phyloP scores from a whole-genome alignment of 2,329 filamentous ascomycete genomes.

The Aspergillus niger region DNA sequence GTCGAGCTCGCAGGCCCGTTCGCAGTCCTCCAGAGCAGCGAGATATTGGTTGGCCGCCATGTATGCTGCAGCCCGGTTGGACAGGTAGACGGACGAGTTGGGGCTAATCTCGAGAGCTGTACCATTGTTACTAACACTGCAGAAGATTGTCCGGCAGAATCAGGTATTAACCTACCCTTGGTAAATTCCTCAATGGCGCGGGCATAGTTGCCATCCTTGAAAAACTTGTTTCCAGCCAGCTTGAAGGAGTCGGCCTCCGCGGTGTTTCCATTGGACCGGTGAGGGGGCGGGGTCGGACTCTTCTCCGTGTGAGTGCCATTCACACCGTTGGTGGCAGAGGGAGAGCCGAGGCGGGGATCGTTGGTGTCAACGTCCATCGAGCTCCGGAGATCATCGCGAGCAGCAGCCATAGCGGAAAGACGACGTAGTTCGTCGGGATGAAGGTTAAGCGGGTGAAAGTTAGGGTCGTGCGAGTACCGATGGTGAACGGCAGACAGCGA shows the following conservation, averaged over 20 bases:
- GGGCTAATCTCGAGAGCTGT: conserved; percentile 86
- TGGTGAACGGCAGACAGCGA: conserved; percentile 18
- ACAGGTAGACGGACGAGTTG: conserved; percentile 82
- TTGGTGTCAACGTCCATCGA: conserved; percentile 75
- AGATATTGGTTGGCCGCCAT: conserved; percentile 82
- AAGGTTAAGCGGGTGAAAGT: conserved; percentile 86
- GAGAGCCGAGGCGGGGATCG: conserved; percentile 58
- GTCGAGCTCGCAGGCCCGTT: conserved; percentile 77
- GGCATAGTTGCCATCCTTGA: conserved; percentile 88
- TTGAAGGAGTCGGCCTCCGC: conserved; percentile 93
- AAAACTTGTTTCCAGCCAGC: conserved; percentile 90
- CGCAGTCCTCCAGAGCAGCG: conserved; percentile 83
- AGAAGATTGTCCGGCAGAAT: too few relatives aligned
- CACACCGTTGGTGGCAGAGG: conserved; percentile 49
- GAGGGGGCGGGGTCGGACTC: conserved; percentile 51
- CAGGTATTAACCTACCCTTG: conserved; percentile 67
- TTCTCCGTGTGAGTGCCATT: conserved; percentile 38
- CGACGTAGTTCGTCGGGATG: conserved; percentile 85
- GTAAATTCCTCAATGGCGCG: conserved; percentile 91
- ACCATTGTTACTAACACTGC: conserved; percentile 2
- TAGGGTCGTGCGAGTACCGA: conserved; percentile 48
- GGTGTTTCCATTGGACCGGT: conserved; percentile 52
- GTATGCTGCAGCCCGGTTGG: conserved; percentile 91
- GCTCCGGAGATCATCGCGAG: conserved; percentile 48
- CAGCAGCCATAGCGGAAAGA: conserved; percentile 61